A percentile compares a stretch with the other conserved stretches of the same genome.
Evolutionary conservation across 1,284 basidiomycete species (phyloP).

Genomic region (Ceratorhiza oryzae-sativae): DNA sequence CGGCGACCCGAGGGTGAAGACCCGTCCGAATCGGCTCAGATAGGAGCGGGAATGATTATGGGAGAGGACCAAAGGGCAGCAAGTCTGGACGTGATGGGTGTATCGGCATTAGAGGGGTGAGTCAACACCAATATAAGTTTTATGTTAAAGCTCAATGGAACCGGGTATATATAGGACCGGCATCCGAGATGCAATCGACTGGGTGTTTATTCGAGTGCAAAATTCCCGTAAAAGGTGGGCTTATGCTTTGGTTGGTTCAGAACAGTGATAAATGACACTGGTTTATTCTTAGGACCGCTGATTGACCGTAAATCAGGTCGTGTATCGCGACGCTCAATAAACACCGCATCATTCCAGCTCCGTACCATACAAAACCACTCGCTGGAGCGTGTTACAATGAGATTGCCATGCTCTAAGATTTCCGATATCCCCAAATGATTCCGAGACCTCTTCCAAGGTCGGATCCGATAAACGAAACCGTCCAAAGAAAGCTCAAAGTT

Average conservation of each 20-base stretch:
- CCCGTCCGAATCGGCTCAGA: slow-evolving; percentile 44
- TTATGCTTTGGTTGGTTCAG: neutral
- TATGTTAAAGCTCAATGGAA: slow-evolving; percentile 9
- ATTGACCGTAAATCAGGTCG: too few species aligned
- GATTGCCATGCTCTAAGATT: slow-evolving; percentile 28
- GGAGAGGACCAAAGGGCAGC: slow-evolving; percentile 52
- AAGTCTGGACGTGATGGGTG: slow-evolving; percentile 89
- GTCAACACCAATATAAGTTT: slow-evolving; percentile 47
- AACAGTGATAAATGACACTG: neutral
- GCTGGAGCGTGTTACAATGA: neutral
- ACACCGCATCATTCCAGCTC: neutral
- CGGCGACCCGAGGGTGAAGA: slow-evolving; percentile 57
- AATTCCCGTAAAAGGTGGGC: slow-evolving; percentile 69
- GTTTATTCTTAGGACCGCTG: neutral
- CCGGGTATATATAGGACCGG: slow-evolving; percentile 67
- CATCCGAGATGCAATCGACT: slow-evolving; percentile 88
- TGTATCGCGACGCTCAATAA: neutral
- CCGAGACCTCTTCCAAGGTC: slow-evolving; percentile 1
- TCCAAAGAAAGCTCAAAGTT: slow-evolving; percentile 26
- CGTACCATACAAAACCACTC: slow-evolving; percentile 13
- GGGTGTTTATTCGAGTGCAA: slow-evolving; percentile 91
- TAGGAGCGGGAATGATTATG: slow-evolving; percentile 52
- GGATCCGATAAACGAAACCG: slow-evolving; percentile 12
- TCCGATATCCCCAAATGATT: slow-evolving; percentile 1
- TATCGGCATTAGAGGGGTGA: slow-evolving; percentile 88